Percentiles rank a stretch among this genome's conserved stretches.
phyloP scores from a whole-genome alignment of 2,329 filamentous ascomycete species.

The Neonectria ditissima region DNA sequence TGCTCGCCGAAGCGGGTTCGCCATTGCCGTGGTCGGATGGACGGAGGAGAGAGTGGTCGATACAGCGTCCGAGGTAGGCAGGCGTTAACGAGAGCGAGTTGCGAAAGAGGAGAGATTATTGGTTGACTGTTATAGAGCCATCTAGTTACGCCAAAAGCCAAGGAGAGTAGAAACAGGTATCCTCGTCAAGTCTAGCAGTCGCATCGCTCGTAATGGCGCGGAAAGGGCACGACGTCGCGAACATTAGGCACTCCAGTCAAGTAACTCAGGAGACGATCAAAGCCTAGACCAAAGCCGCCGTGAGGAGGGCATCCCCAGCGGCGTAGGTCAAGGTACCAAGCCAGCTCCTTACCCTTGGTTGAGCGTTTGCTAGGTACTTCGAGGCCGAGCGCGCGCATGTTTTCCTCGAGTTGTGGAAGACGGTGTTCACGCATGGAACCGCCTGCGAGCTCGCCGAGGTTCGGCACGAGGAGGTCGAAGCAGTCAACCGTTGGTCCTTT shows the following conservation, averaged over 20 bases:
- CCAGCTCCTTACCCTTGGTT: conserved; percentile 57
- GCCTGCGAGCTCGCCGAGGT: conserved; percentile 87
- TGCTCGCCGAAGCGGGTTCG: conserved; percentile 28
- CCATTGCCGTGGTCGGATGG: conserved; percentile 8
- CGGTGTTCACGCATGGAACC: conserved; percentile 91
- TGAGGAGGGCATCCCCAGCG: conserved; percentile 93
- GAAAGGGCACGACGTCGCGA: conserved; percentile 87
- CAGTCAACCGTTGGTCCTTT: conserved; percentile 77
- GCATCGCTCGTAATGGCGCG: conserved; percentile 76
- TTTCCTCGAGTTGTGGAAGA: conserved; percentile 71
- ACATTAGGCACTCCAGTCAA: conserved; percentile 84
- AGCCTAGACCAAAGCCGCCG: conserved; percentile 90
- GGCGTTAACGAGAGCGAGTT: conserved; percentile 42
- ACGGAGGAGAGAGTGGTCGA: conserved; percentile 12
- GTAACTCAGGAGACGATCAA: conserved; percentile 88
- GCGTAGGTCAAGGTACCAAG: conserved; percentile 91
- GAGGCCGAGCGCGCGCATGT: conserved; percentile 78
- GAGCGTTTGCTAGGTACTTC: conserved; percentile 52
- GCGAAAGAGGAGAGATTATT: conserved; percentile 11
- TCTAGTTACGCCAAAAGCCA: conserved; percentile 8
- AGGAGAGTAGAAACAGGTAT: not conserved
- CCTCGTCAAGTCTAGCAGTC: conserved; percentile 59
- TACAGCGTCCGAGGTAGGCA: conserved; percentile 44
- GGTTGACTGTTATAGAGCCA: conserved; percentile 4
- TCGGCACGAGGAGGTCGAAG: conserved; percentile 89